These are phyloP conservation scores for Echria macrotheca DNA, from an alignment of 495 filamentous ascomycete species.

Conservation along the genomic window DNA sequence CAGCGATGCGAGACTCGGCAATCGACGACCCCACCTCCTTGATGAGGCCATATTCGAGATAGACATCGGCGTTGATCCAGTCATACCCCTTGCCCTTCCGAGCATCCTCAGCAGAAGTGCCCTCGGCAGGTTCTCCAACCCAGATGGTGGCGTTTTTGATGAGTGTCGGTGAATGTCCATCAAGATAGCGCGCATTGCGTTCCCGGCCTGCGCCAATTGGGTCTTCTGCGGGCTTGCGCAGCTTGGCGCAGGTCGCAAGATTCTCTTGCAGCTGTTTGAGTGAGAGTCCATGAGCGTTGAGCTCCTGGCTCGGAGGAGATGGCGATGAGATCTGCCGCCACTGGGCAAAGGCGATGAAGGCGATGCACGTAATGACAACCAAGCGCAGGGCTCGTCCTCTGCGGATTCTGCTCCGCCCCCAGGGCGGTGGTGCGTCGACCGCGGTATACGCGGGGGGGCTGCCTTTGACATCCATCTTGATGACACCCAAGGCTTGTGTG, in stretches of 20 bases:
- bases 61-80: conserved; percentile 42
- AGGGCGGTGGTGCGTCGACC: conserved; percentile 5
- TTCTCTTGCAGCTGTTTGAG: conserved; percentile 36
- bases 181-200: conserved; percentile 43
- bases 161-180: conserved; percentile 42
- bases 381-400: conserved; percentile 31
- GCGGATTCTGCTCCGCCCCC: conserved; percentile 23
- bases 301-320: conserved; percentile 9
- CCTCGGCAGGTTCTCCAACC: conserved; percentile 44
- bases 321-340: conserved; percentile 37
- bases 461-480: conserved; percentile 22
- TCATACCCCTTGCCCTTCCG: conserved; percentile 40
- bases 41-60: conserved; percentile 46
- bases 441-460: conserved; percentile 21
- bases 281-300: conserved; percentile 27
- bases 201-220: conserved; percentile 41
- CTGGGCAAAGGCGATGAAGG: conserved; percentile 44
- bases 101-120: conserved; percentile 36
- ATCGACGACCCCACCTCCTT: conserved; percentile 35
- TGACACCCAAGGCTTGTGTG: not conserved
- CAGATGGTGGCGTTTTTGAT: conserved; percentile 49
- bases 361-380: conserved; percentile 31
- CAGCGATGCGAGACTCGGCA: conserved; percentile 23
- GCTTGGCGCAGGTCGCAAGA: conserved; percentile 32
- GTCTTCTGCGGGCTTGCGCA: conserved; percentile 38